Conservation (phyloP, 352 stramenopile genomes). For the Globisporangium polare region DNA sequence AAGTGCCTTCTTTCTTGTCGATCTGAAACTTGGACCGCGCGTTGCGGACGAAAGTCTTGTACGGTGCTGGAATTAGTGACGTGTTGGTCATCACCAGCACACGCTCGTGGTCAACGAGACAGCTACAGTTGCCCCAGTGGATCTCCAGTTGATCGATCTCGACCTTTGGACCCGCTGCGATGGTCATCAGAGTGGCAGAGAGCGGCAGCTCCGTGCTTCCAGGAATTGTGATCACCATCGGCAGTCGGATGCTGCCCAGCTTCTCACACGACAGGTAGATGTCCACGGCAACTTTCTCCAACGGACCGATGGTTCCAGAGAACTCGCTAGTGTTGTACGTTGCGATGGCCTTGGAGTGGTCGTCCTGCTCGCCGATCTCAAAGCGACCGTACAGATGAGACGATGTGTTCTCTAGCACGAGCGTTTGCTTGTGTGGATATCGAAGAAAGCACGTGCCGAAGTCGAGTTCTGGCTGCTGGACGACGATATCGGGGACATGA, state of each 20-base stretch:
- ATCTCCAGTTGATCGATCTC: constrained; percentile 77
- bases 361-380: constrained; percentile 88
- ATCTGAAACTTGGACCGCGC: constrained; percentile 91
- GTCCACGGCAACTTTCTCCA: constrained; percentile 57
- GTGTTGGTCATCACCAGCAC: constrained; percentile 84
- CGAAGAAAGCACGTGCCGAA: constrained; percentile 91
- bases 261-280: constrained; percentile 89
- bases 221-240: constrained; percentile 79
- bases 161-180: constrained; percentile 82
- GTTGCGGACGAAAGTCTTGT: constrained; percentile 93
- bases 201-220: constrained; percentile 89
- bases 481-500: constrained; percentile 70
- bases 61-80: constrained; percentile 87
- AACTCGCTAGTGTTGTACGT: constrained; percentile 68
- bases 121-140: constrained; percentile 90
- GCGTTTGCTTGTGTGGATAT: constrained; percentile 87
- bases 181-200: constrained; percentile 80
- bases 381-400: constrained; percentile 77
- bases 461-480: constrained; percentile 71
- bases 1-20: constrained; percentile 82
- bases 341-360: constrained; percentile 80
- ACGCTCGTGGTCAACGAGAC: constrained; percentile 77
- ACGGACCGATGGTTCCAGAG: constrained; percentile 57
- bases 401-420: constrained; percentile 88
- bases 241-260: constrained; percentile 88